phyloP scores from a whole-genome alignment of 2,329 filamentous ascomycete species.

The Hypoxylon sp. region DNA sequence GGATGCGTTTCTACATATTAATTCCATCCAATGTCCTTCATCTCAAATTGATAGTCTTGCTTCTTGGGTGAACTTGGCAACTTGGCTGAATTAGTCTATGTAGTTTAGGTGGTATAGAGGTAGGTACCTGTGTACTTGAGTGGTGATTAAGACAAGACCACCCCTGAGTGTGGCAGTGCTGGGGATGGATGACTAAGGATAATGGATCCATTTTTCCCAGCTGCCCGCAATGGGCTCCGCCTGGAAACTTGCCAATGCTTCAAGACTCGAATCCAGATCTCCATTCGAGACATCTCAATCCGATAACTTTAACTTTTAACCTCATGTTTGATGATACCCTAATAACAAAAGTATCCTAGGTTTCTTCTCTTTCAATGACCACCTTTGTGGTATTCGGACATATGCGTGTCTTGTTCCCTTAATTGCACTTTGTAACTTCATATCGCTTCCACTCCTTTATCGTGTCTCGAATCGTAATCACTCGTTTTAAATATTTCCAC shows the following conservation, averaged over 20 bases:
- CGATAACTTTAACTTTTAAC: conserved; percentile 23
- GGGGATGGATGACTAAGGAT: conserved; percentile 36
- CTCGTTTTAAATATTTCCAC: conserved; percentile 31
- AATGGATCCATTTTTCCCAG: background rate
- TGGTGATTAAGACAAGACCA: background rate
- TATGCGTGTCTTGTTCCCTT: conserved; percentile 35
- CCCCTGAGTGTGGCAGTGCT: conserved; percentile 52
- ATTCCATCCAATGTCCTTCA: conserved; percentile 1
- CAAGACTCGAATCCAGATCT: conserved; percentile 25
- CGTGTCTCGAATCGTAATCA: conserved; percentile 40
- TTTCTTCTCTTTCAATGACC: conserved; percentile 34
- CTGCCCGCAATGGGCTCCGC: conserved; percentile 33
- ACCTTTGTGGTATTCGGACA: conserved; percentile 22
- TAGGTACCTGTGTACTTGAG: conserved; percentile 3
- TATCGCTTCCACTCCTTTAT: conserved; percentile 42
- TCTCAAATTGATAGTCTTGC: background rate
- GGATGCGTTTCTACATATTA: conserved; percentile 16
- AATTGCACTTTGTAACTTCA: conserved; percentile 37
- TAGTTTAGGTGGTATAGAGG: background rate
- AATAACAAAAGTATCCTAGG: conserved; percentile 24
- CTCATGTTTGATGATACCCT: conserved; percentile 32
- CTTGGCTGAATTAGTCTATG: background rate
- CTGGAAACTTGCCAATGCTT: conserved; percentile 11
- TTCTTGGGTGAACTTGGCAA: background rate
- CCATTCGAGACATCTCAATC: conserved; percentile 19